Evolutionary conservation across 1,284 basidiomycete genomes (phyloP), one percentile per base, ranked within the genome.

Genomic region (Gomphus bonarii): DNA sequence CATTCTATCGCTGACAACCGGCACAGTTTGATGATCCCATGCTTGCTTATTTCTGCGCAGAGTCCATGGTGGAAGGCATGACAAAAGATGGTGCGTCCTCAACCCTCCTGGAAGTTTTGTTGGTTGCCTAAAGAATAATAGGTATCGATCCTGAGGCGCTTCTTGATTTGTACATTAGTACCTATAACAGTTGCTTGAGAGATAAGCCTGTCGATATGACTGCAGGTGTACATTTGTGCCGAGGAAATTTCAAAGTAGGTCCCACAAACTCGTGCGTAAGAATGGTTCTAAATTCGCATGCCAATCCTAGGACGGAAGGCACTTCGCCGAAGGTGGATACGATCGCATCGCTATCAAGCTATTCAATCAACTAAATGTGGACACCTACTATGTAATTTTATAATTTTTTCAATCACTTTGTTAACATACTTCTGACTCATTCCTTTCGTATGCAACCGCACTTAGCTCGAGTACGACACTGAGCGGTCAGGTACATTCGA

Each of bases 311-410:
- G 76, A 79, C 57, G 83, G 85, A 22, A 65, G 79, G 14, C 80
- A 87, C 65, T 89, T 88, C 69, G 75, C 76, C 28, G 82, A 88
- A 66, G 85, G 88, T 5, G 79, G 83, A 0, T 92, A 91, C 66
- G 82, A 79, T 66, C 77, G 75, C 40, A 90, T 92, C 65, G 84
- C 88, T 11, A 68, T 73, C 62, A 86, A 81, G 69, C 70, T 90
- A n/a, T 88, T 89, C 75, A 78, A 78, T 62, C 70, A 79, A 54
- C 73, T 91, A 58, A 78, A 88, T 65, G 85, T 88, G n/a, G 83
- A 89, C 64, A 76, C 75, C 49, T 89, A 84, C 68, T 91, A 87
- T 66, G 80, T 82, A 61, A 35, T n/a, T 40, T 16, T 40, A n/a
- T 38, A 14, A 9, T 9, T 38, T 16, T 40, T 18, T 38, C 40